Evolutionary conservation across 2,329 filamentous ascomycete species (phyloP).

Genomic region (Cladosporium sp.): DNA sequence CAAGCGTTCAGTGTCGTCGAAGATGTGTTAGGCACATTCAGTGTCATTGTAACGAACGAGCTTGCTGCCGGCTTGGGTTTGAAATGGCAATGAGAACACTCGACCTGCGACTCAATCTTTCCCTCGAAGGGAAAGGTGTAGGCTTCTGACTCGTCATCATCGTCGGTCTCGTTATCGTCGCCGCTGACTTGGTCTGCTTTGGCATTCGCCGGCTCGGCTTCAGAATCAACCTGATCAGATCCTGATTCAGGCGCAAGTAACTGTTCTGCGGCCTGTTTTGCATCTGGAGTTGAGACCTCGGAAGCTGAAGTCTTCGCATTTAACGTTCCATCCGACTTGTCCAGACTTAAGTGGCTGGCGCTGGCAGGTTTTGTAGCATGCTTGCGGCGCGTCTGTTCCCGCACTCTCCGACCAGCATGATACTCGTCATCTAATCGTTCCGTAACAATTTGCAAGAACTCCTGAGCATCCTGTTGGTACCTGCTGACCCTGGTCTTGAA

Average conservation of each 20-base stretch:
- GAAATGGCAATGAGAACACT: constrained; percentile 86
- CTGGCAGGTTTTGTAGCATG: constrained; percentile 5
- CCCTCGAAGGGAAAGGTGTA: constrained; percentile 90
- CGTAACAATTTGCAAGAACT: constrained; percentile 90
- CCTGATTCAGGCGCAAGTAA: background rate
- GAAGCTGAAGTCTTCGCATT: constrained; percentile 12
- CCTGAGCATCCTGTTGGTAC: constrained; percentile 95
- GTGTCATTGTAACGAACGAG: constrained; percentile 84
- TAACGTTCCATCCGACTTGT: constrained; percentile 12
- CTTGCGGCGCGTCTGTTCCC: constrained; percentile 49
- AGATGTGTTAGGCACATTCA: constrained; percentile 73
- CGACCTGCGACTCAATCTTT: constrained; percentile 86
- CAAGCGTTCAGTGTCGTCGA: constrained; percentile 80
- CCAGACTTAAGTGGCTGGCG: constrained; percentile 4
- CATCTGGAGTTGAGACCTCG: constrained; percentile 4
- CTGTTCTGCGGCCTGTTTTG: constrained; percentile 6
- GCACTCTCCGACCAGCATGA: constrained; percentile 72
- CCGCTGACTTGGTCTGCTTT: constrained; percentile 14
- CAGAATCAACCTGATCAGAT: background rate
- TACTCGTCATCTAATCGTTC: constrained; percentile 94
- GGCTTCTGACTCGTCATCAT: constrained; percentile 44
- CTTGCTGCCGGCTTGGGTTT: constrained; percentile 78
- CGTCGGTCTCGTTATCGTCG: constrained; percentile 22
- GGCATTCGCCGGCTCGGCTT: constrained; percentile 10
- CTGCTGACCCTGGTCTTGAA: constrained; percentile 88